Evolutionary conservation across 2,329 filamentous ascomycete genomes (phyloP).

Genomic region (Trichoderma harzianum): DNA sequence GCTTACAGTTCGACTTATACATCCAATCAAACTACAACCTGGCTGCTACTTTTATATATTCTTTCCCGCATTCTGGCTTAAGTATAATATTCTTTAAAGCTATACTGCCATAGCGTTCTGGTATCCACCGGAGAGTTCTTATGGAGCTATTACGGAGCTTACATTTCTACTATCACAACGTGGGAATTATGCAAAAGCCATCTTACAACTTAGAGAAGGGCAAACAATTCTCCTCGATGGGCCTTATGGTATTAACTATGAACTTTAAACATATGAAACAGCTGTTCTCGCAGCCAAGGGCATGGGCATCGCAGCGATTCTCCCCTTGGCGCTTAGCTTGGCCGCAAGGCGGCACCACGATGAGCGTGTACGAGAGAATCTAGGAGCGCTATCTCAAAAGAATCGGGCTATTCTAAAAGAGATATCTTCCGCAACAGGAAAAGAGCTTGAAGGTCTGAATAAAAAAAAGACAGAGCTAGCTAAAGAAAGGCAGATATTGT

Average conservation of each 20-base stretch:
- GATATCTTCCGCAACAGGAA: not conserved
- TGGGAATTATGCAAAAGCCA: not conserved
- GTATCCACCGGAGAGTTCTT: not conserved
- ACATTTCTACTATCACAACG: constrained; percentile 9
- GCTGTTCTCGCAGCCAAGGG: constrained; percentile 16
- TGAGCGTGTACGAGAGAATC: not conserved
- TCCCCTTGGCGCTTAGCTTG: constrained; percentile 2
- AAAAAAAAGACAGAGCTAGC: not conserved
- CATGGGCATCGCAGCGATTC: constrained; percentile 6
- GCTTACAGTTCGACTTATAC: not conserved
- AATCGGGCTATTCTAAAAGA: not conserved
- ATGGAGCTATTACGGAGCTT: not conserved
- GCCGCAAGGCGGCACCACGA: constrained; percentile 4
- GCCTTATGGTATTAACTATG: constrained; percentile 3
- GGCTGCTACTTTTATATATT: constrained; percentile 17
- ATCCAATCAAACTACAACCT: not conserved
- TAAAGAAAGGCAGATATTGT: not conserved
- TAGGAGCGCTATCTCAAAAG: not conserved
- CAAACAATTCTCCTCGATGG: constrained; percentile 14
- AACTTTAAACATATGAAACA: constrained; percentile 1
- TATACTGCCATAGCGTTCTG: constrained; percentile 10
- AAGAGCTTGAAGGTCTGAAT: not conserved
- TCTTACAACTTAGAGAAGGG: constrained; percentile 1
- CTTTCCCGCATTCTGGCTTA: constrained; percentile 8
- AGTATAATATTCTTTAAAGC: constrained; percentile 14